Conservation (phyloP, 2,329 filamentous ascomycete species). For the Immersiporthe knoxdaviesiana region DNA sequence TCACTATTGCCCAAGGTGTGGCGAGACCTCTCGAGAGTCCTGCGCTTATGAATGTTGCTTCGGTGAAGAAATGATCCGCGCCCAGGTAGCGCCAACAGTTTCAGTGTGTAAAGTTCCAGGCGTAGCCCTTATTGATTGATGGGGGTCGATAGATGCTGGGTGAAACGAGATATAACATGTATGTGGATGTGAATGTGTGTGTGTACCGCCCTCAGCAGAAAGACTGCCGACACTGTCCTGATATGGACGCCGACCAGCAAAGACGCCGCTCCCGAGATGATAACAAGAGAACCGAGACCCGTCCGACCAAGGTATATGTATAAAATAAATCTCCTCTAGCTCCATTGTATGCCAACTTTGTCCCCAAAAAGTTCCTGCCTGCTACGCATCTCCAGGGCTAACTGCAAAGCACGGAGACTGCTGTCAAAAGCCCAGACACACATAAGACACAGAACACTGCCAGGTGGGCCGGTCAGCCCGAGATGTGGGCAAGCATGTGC, state of each 20-base stretch:
- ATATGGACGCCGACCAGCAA: not conserved
- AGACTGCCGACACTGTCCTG: not conserved
- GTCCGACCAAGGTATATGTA: not conserved
- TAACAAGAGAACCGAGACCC: not conserved
- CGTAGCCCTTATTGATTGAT: not conserved
- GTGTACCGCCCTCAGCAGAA: not conserved
- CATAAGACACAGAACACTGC: not conserved
- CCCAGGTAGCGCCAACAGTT: not conserved
- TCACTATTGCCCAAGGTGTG: not conserved
- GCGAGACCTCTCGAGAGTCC: not conserved
- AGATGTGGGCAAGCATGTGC: slow-evolving; percentile 18
- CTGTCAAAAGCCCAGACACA: not conserved
- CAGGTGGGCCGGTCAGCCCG: not conserved
- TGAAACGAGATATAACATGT: not conserved
- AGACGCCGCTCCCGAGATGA: not conserved
- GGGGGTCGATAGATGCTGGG: not conserved
- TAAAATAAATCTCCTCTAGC: not conserved
- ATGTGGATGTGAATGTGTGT: not conserved
- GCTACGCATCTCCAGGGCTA: not conserved
- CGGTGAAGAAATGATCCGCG: not conserved
- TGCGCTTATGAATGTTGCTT: not conserved
- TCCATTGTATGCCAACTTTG: not conserved
- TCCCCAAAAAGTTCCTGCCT: too few species aligned
- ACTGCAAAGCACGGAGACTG: not conserved
- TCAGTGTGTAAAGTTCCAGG: not conserved